A percentile compares a stretch with the other conserved stretches of the same genome.
Evolutionary conservation across 2,329 filamentous ascomycete species (phyloP).

Genomic region (Colletotrichum simmondsii): DNA sequence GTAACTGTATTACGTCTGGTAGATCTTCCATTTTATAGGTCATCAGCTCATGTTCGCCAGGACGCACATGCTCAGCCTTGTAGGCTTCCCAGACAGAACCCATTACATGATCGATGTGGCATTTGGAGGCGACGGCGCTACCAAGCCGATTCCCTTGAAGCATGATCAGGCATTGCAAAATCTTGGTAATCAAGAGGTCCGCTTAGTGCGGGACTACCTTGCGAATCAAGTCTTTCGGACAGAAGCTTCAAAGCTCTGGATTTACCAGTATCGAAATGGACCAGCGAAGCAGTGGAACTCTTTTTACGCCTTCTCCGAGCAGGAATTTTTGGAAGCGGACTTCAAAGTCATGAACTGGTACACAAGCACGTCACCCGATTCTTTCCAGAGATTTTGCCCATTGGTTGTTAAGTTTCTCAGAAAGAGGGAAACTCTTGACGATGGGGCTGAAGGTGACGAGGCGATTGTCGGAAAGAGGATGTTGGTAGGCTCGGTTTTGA

Average conservation of each 20-base stretch:
- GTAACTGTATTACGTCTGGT: constrained; percentile 22
- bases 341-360: constrained; percentile 70
- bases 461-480: constrained; percentile 64
- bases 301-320: constrained; percentile 73
- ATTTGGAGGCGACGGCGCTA: constrained; percentile 72
- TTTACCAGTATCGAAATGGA: constrained; percentile 69
- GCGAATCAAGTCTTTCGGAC: constrained; percentile 52
- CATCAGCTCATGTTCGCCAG: constrained; percentile 27
- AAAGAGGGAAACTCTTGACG: constrained; percentile 51
- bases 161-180: constrained; percentile 55
- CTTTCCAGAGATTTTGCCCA: constrained; percentile 65
- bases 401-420: constrained; percentile 66
- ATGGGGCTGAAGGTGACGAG: constrained; percentile 44
- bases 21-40: too few relatives aligned
- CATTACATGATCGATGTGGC: constrained; percentile 69
- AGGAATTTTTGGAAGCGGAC: constrained; percentile 71
- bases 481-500: constrained; percentile 61
- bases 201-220: constrained; percentile 61
- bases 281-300: constrained; percentile 61
- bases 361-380: constrained; percentile 59
- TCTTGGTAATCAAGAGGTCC: constrained; percentile 66
- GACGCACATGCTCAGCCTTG: constrained; percentile 71
- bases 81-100: constrained; percentile 60
- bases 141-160: constrained; percentile 64
- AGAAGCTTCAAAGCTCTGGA: constrained; percentile 64